Percentiles rank a stretch among this genome's conserved stretches.
These are phyloP conservation scores for Trichoderma afroharzianum DNA, from an alignment of 2,329 filamentous ascomycete species.

Conservation along the genomic window DNA sequence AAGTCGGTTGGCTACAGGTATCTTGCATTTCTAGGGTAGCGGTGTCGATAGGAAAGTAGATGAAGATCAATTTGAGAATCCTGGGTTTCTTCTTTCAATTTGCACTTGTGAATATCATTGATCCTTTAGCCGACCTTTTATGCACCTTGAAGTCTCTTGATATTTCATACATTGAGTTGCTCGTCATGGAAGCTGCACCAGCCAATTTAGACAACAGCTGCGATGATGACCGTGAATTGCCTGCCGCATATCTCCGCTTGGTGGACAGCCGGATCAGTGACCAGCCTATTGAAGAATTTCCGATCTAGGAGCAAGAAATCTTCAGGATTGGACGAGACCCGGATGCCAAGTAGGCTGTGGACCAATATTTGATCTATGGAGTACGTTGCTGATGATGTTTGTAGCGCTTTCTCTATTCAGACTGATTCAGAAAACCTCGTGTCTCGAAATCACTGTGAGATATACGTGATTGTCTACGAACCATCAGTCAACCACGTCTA, in stretches of 20 bases:
- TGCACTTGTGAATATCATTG: neutral
- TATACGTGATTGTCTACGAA: conserved; percentile 54
- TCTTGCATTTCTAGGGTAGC: conserved; percentile 1
- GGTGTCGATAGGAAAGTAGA: neutral
- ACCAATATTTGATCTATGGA: neutral
- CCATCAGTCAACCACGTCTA: conserved; percentile 44
- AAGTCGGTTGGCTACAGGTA: neutral
- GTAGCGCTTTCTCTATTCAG: conserved; percentile 39
- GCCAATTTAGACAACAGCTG: neutral
- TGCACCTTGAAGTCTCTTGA: neutral
- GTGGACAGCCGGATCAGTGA: conserved; percentile 25
- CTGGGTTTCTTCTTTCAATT: neutral
- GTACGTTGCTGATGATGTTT: neutral
- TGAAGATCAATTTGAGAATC: neutral
- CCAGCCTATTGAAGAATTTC: conserved; percentile 25
- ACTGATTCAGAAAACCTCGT: conserved; percentile 37
- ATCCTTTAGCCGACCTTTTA: neutral
- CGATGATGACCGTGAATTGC: neutral
- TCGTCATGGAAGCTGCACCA: neutral
- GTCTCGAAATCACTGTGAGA: conserved; percentile 52
- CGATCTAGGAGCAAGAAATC: conserved; percentile 31
- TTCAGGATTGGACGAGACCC: conserved; percentile 37
- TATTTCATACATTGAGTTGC: neutral
- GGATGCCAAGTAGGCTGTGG: conserved; percentile 30
- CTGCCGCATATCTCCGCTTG: conserved; percentile 27